Conservation (phyloP, 257 asterid genomes). For the Henckelia pumila region DNA sequence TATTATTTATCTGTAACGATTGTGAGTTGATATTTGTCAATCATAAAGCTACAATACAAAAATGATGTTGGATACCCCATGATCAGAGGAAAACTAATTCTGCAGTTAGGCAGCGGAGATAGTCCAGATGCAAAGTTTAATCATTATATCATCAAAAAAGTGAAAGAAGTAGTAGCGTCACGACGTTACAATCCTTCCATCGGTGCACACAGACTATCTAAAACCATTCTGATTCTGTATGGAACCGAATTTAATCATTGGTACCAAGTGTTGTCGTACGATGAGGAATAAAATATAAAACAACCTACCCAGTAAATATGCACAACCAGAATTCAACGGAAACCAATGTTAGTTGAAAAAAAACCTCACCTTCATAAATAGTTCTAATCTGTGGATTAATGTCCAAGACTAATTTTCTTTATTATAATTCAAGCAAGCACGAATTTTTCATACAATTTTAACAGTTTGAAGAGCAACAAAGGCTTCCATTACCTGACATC, state of each 20-base stretch:
- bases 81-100: background rate
- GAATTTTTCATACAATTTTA: background rate
- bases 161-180: too few species aligned
- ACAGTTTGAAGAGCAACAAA: background rate
- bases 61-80: background rate
- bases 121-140: background rate
- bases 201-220: background rate
- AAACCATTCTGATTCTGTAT: too few species aligned
- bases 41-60: background rate
- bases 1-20: background rate
- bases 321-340: background rate
- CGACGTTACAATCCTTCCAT: background rate
- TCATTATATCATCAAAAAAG: background rate
- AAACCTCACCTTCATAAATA: background rate
- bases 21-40: background rate
- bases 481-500: background rate
- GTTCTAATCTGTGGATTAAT: background rate
- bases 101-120: background rate
- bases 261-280: background rate
- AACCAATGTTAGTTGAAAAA: background rate
- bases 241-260: background rate
- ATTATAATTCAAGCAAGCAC: background rate
- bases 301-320: background rate
- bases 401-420: background rate
- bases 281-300: background rate